Evolutionary conservation across 2,329 filamentous ascomycete species (phyloP).

Genomic region (Arachnomyces sp.): DNA sequence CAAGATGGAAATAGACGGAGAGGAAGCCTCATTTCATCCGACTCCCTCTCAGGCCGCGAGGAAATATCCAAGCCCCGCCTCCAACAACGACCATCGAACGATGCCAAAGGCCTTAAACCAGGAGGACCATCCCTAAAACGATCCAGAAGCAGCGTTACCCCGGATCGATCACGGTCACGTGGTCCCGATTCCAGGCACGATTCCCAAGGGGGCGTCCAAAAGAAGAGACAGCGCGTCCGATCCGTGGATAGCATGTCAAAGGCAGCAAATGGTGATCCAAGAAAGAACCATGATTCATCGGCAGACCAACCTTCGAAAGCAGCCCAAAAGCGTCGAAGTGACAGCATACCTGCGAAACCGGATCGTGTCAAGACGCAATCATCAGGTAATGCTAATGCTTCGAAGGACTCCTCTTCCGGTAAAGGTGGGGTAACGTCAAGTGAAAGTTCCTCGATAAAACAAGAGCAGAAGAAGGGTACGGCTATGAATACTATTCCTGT

Average conservation of each 20-base stretch:
- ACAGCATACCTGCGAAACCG: conserved; percentile 13
- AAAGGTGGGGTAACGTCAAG: conserved; percentile 10
- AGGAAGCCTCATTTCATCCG: conserved; percentile 32
- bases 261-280: conserved; percentile 22
- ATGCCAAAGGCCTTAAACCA: conserved; percentile 15
- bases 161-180: conserved; percentile 29
- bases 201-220: conserved; percentile 25
- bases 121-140: conserved; percentile 28
- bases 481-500: conserved; percentile 23
- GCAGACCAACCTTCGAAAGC: conserved; percentile 15
- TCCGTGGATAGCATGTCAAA: conserved; percentile 30
- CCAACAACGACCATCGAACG: conserved; percentile 17
- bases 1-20: conserved; percentile 18
- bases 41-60: conserved; percentile 33
- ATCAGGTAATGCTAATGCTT: conserved; percentile 8
- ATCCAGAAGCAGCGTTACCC: conserved; percentile 34
- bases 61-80: conserved; percentile 25
- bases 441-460: conserved; percentile 21
- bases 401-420: conserved; percentile 10
- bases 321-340: conserved; percentile 13
- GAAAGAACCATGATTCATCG: conserved; percentile 19
- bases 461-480: conserved; percentile 23
- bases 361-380: conserved; percentile 13
- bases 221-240: conserved; percentile 36
- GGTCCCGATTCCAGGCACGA: conserved; percentile 24